phyloP scores from a whole-genome alignment of 2,329 filamentous ascomycete species.

The Botryotinia globosa region DNA sequence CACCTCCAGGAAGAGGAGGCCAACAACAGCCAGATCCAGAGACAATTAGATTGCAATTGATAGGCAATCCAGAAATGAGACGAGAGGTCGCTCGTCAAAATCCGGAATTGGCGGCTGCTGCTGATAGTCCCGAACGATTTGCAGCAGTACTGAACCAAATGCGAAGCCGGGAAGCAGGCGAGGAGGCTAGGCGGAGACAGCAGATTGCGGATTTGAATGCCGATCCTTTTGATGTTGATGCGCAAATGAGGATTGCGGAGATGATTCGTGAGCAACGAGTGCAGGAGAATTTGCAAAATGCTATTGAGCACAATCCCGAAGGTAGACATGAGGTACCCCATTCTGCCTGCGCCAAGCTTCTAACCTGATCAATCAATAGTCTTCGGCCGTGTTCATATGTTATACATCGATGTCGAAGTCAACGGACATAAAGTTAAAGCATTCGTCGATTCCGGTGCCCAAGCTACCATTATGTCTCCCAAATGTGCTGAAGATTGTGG shows the following conservation, averaged over 20 bases:
- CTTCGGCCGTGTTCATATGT: conserved; percentile 91
- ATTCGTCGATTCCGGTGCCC: conserved; percentile 93
- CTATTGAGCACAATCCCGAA: conserved; percentile 96
- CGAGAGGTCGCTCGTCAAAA: conserved; percentile 68
- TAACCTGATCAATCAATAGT: conserved; percentile 50
- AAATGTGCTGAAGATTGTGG: conserved; percentile 85
- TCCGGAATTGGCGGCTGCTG: conserved; percentile 71
- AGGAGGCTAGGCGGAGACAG: conserved; percentile 73
- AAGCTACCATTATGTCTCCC: conserved; percentile 98
- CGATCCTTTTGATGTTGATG: conserved; percentile 90
- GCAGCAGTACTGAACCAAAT: conserved; percentile 67
- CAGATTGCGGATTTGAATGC: conserved; percentile 84
- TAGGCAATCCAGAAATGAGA: conserved; percentile 73
- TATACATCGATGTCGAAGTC: conserved; percentile 94
- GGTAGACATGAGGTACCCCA: conserved; percentile 53
- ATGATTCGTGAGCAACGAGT: conserved; percentile 94
- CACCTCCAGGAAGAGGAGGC: conserved; percentile 37
- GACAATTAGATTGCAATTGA: conserved; percentile 74
- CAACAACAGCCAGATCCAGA: conserved; percentile 64
- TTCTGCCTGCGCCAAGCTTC: neutral
- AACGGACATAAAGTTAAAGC: conserved; percentile 92
- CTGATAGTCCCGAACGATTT: conserved; percentile 76
- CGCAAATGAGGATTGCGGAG: conserved; percentile 89
- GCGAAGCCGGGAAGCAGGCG: conserved; percentile 66
- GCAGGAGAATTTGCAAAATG: conserved; percentile 92